Base-by-base conservation (phyloP, 2,329 filamentous ascomycete species). In the Alternaria sp. region DNA sequence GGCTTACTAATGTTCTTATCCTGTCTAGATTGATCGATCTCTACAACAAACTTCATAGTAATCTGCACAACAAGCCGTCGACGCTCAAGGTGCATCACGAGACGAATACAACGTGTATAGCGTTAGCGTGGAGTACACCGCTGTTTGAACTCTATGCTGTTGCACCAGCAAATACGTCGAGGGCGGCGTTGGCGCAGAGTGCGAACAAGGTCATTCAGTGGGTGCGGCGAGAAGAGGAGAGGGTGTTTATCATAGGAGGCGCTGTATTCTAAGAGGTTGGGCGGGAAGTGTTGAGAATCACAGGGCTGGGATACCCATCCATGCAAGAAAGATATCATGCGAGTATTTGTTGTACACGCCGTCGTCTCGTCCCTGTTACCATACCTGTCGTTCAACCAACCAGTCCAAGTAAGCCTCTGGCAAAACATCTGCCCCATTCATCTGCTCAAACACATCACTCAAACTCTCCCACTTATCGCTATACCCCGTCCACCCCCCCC, bases 201-300 rank as follows among this genome's bases (percentile, higher is more conserved):
- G 94, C 93, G 33, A 96, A 95, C 74, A 89, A 90, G 78, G 87
- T 99, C 49, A 88, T 96, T 5, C 91, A 95, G 72, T 99, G 94
- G 93, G 90, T 94, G 2, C 89, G 91, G 73, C 85, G 88, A 65
- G 95, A 99, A 78, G 94, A 98, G 78, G 93, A 98, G 78, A 84
- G 95, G 56, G 81, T 98, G 5, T 99, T 99, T 73, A 97, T 99
- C 59, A 95, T 99, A 73, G 95, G 95, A 1, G 96, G 95, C n/a
- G 95, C 93, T 41, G 94, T 98, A 21, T 84, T 83, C 62, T 84
- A 56, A 53, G 28, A 17, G 2, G 4, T 24, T 4, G n/a, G 14
- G 42, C 24, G 24, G 33, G 29, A 56, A 21, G 28, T 14, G 10
- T 9, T 4, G 24, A 33, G 36, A 26, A 31, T 3, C 10, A 29